These are phyloP conservation scores for Hanseniaspora gamundiae DNA, from an alignment of 1,139 yeast genomes.

Conservation along the genomic window DNA sequence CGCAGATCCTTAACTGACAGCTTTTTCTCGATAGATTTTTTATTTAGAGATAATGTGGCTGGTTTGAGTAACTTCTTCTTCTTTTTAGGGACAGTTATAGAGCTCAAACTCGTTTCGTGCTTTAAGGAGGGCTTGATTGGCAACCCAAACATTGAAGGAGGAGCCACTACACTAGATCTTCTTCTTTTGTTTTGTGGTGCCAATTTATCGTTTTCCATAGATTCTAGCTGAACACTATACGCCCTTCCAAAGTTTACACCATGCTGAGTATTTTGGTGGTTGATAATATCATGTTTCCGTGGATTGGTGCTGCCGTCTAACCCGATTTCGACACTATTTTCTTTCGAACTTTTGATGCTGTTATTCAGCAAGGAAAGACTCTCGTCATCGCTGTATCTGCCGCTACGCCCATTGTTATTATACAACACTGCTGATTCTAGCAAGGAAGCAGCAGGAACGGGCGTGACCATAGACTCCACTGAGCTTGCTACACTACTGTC, in stretches of 20 bases:
- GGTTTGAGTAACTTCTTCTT: background rate
- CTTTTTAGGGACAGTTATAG: background rate
- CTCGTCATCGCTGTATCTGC: background rate
- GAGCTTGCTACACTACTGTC: background rate
- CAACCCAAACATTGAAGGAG: background rate
- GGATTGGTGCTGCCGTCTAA: background rate
- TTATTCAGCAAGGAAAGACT: background rate
- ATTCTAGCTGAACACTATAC: background rate
- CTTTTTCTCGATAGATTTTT: constrained; percentile 14
- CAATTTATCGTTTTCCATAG: background rate
- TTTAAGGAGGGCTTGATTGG: background rate
- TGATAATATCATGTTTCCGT: background rate
- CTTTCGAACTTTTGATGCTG: background rate
- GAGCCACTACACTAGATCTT: background rate
- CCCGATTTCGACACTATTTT: background rate
- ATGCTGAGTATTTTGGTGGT: background rate
- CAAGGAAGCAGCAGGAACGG: background rate
- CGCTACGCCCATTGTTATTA: background rate
- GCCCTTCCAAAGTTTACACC: background rate
- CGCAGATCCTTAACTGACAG: constrained; percentile 35
- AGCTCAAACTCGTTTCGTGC: constrained; percentile 1
- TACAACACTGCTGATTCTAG: background rate
- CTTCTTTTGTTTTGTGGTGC: background rate
- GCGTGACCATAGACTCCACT: background rate
- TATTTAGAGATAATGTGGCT: background rate